Base-by-base conservation (phyloP, 345 rosid genomes). In the Carallia brachiata region DNA sequence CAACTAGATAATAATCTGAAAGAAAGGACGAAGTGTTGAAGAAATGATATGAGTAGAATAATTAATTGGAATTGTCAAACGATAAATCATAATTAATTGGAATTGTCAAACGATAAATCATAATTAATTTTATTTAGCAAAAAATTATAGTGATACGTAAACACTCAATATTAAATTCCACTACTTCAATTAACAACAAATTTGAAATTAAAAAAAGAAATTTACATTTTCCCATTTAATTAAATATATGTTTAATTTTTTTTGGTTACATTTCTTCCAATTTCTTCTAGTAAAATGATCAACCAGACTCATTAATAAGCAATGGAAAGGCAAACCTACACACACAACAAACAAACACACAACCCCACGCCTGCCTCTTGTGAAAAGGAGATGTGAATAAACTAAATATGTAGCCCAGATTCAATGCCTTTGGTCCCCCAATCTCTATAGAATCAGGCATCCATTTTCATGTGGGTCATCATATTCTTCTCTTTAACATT, bases 31-130 rank as follows among this genome's bases (percentile, higher is more conserved):
- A 37, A 7, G 5, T n/a, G 57, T 19, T 37, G 58, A 71, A 63
- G 68, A 61, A 54, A 68, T 28, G 71, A 27, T 71, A 73, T 75
- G 57, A 61, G 28, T 15, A 7, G 13, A 15, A 12, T 13, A 67
- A 50, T 77, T 70, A 67, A 71, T 79, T 59, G 80, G 75, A 76
- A 75, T 81, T 80, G 71, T 85, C 80, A 79, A 81, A 62, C 62
- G 74, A 36, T 48, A 28, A 58, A 59, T 74, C 47, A 12, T 13
- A 67, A 50, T 77, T 70, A 67, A 71, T 79, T 59, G 80, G 75
- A 76, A 75, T 81, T 80, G 71, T 85, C 80, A 79, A 81, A 62
- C 62, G 74, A 36, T 48, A 28, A n/a, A 59, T 74, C 47, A 68
- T 44, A 44, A 12, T 16, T 44, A 12, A 2, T 13, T 12, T 44